Base-by-base conservation (phyloP, 331 rosid genomes). In the Ulmus americana region DNA sequence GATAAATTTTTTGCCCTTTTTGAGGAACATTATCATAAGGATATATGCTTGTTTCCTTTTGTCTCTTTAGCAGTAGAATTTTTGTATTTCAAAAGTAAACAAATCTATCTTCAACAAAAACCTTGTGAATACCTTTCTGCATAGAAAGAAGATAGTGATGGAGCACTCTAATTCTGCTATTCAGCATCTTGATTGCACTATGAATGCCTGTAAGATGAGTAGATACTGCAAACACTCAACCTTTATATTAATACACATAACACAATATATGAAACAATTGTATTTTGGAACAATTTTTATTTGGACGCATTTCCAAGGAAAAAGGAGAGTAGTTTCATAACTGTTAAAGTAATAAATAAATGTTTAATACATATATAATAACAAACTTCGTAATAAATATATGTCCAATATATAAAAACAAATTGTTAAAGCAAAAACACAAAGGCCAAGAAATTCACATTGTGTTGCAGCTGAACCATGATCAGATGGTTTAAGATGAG, bases 391-490 rank as follows among this genome's bases (percentile, higher is more conserved):
- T 28, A 28, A 28, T 28, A 28, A 28, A 2, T 28, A 28, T 28
- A 28, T 28, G 35, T 28, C 35, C 35, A 28, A 28, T 3, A 28
- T 2, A 28, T 28, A 28, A 45, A 45, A 15, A 0, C 60, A 68
- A 28, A 45, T 4, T 6, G 1, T 1, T n/a, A 56, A 20, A 14
- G 73, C 39, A 12, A 58, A 61, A 39, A 57, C 14, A 53, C 10
- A 13, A n/a, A 9, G 6, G 49, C 3, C 39, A 51, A 7, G 42
- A 54, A 63, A 70, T 86, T 79, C 69, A 89, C 98, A 63, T 74
- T 92, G 98, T 0, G 97, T 89, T 48, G 97, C 97, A 6, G 99
- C 97, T 42, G 97, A 90, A 79, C 95, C 95, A 45, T 97, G 97
- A 71, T 85, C 99, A 62, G 97, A 90, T 67, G 97, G 97, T 82